phyloP scores from a whole-genome alignment of 805 yeast species.

The Kuraishia hungarica region DNA sequence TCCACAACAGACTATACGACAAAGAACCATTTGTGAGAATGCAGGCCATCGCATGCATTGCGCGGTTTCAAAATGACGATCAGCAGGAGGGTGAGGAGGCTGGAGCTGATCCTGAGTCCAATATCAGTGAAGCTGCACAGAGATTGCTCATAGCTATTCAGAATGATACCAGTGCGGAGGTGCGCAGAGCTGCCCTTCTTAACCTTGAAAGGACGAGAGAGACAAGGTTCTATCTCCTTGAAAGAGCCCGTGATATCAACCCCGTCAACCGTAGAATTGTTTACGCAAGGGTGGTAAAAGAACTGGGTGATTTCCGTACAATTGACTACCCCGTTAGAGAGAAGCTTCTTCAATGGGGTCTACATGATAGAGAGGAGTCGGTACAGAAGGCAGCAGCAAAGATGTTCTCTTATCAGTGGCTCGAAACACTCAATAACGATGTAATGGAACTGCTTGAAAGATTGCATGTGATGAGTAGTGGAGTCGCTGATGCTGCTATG shows the following conservation, averaged over 20 bases:
- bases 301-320: constrained; percentile 49
- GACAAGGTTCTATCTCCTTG: constrained; percentile 55
- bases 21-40: constrained; percentile 71
- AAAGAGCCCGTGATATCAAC: constrained; percentile 77
- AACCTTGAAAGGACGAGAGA: constrained; percentile 49
- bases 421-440: constrained; percentile 58
- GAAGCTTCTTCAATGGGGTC: constrained; percentile 71
- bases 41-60: constrained; percentile 76
- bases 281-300: constrained; percentile 59
- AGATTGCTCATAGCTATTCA: constrained; percentile 45
- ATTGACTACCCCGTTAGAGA: constrained; percentile 53
- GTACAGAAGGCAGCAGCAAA: constrained; percentile 67
- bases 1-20: constrained; percentile 59
- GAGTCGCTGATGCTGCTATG: constrained; percentile 61
- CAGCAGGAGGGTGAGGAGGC: constrained; percentile 21
- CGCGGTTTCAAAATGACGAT: constrained; percentile 65
- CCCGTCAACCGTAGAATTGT: constrained; percentile 64
- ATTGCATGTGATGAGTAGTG: constrained; percentile 60
- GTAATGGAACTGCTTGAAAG: constrained; percentile 63
- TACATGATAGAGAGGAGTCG: constrained; percentile 71
- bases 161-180: constrained; percentile 82
- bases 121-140: constrained; percentile 36
- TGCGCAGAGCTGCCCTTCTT: constrained; percentile 73
- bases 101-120: constrained; percentile 6
- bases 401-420: constrained; percentile 69